Base-by-base conservation (phyloP, 1,139 yeast species). In the Taphrina flavorubra region DNA sequence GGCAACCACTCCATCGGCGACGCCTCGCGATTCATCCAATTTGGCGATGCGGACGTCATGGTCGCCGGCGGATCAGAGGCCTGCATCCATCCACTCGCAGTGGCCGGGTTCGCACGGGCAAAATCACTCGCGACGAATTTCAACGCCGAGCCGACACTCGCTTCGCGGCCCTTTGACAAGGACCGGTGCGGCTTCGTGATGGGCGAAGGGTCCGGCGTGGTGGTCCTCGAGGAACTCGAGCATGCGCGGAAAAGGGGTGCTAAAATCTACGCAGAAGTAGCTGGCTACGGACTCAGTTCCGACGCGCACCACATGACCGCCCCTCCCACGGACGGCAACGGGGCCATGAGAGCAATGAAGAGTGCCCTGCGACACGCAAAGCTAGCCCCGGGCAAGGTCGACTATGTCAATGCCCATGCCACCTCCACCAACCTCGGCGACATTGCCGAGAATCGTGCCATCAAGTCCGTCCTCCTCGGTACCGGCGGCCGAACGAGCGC, bases 1-100 rank as follows among this genome's bases (percentile, higher is more conserved):
- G 99, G 99, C 0, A 85, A 90, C 40, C 96, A 94, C 76, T 85
- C 97, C 0, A 87, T 95, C 69, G 98, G 99, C 1, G 99, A 95
- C 76, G 97, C 97, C 0, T 85, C 82, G 73, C 85, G 92, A 73
- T 88, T 92, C 76, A 90, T 95, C 70, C 81, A 83, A 71, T 86
- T 87, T 70, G 96, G 91, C 1, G 89, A 89, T 79, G 91, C 95
- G 8, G 87, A 92, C 72, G 89, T 88, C 8, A 90, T 92, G 87
- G 82, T 95, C 1, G 95, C 97, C 20, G 99, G 99, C 16, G 96
- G 97, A 0, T 81, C 97, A 1, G 99, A 95, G 76, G 87, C 96
- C 1, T 85, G 92, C 10, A 81, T 92, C 10, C 96, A 92, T 76
- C 98, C 98, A 0, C 76, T 92, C 60, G 88, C 97, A 0, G 80